Percentiles rank a stretch among this genome's conserved stretches.
These are phyloP conservation scores for Hyaloraphidium curvatum DNA, from an alignment of 192 early-diverging fungal species.

Conservation along the genomic window DNA sequence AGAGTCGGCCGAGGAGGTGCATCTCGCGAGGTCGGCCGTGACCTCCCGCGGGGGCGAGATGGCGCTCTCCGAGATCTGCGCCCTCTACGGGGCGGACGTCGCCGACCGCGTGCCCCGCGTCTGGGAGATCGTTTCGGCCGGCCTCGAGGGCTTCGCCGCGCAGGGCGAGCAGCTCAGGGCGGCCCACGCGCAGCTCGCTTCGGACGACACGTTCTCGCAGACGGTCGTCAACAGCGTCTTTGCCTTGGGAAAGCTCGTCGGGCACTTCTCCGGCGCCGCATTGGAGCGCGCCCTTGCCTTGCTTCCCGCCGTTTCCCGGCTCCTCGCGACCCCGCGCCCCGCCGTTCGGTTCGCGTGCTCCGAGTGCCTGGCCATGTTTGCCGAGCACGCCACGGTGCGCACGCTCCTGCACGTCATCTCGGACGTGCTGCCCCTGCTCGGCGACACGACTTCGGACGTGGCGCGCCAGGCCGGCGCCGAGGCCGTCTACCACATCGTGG, in stretches of 20 bases:
- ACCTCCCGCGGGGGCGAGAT: too few species aligned
- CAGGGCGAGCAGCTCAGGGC: too few species aligned
- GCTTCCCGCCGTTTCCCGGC: slow-evolving; percentile 40
- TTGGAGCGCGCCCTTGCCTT: slow-evolving; percentile 11
- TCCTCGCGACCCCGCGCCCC: slow-evolving; percentile 43
- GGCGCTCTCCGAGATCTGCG: slow-evolving; percentile 15
- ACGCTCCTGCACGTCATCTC: slow-evolving; percentile 71
- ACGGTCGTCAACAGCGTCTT: too few species aligned
- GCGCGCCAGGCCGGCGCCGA: slow-evolving; percentile 81
- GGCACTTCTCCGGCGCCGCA: too few species aligned
- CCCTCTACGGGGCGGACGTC: slow-evolving; percentile 15
- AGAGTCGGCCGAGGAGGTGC: too few species aligned
- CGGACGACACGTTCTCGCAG: too few species aligned
- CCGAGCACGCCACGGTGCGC: slow-evolving; percentile 36
- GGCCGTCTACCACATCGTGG: slow-evolving; percentile 59
- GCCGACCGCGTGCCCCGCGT: slow-evolving; percentile 13
- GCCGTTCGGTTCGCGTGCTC: slow-evolving; percentile 64
- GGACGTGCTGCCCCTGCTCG: slow-evolving; percentile 50
- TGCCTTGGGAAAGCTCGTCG: too few species aligned
- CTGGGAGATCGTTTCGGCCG: slow-evolving; percentile 17
- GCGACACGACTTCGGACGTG: slow-evolving; percentile 40
- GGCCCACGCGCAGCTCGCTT: too few species aligned
- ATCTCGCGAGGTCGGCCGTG: too few species aligned
- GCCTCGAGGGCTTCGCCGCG: neutral
- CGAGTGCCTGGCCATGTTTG: slow-evolving; percentile 52